Evolutionary conservation across 1,284 basidiomycete genomes (phyloP).

Genomic region (Apiotrichum gracile): DNA sequence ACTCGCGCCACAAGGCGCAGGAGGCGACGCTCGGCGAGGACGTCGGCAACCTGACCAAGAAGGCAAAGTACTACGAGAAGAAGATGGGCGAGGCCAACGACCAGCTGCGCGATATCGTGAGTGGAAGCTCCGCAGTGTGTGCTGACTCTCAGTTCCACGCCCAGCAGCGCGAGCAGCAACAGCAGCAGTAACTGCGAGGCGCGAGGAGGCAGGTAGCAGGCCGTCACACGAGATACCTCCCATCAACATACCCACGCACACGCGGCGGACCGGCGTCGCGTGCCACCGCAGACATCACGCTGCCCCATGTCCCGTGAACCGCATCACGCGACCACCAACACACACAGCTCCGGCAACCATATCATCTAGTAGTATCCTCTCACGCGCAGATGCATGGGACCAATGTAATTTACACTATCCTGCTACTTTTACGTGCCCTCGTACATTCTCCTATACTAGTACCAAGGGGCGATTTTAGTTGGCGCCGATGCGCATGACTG

Average conservation of each 20-base stretch:
- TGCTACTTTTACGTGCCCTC: conserved; percentile 6
- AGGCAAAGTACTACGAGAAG: conserved; percentile 78
- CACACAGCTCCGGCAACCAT: background rate
- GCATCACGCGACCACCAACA: background rate
- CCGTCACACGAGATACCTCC: no score
- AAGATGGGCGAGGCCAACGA: conserved; percentile 81
- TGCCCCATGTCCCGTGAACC: background rate
- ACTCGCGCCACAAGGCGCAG: conserved; percentile 62
- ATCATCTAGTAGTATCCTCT: conserved; percentile 7
- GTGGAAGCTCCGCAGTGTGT: conserved; percentile 27
- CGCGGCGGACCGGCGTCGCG: background rate
- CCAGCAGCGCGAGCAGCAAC: conserved; percentile 26
- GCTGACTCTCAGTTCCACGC: conserved; percentile 39
- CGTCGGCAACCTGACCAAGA: conserved; percentile 66
- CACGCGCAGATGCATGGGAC: conserved; percentile 20
- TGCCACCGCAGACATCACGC: background rate
- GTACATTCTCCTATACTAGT: background rate
- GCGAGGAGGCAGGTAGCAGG: background rate
- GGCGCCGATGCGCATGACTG: conserved; percentile 29
- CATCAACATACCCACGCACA: background rate
- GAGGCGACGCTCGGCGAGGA: conserved; percentile 78
- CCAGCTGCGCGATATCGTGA: conserved; percentile 78
- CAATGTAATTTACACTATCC: conserved; percentile 12
- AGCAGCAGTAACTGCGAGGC: no score
- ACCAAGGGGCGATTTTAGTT: conserved; percentile 12